A percentile compares a stretch with the other conserved stretches of the same genome.
Conservation (phyloP, 352 stramenopile species). For the Phytophthora fragariae region DNA sequence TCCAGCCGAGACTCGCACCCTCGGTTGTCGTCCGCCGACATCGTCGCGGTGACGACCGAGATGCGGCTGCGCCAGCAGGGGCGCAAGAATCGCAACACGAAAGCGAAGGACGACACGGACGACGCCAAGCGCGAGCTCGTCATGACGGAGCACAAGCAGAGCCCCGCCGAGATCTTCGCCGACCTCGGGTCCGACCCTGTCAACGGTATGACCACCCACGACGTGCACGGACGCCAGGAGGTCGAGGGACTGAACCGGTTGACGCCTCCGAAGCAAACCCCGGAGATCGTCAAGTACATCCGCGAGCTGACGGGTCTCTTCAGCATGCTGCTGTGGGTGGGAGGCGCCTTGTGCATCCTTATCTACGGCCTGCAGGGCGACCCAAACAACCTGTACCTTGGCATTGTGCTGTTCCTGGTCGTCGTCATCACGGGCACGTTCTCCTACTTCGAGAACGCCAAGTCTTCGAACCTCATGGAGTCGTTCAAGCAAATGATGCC, state of each 20-base stretch:
- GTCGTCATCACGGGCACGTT: conserved; percentile 81
- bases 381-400: conserved; percentile 79
- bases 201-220: conserved; percentile 70
- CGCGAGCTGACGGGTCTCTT: conserved; percentile 78
- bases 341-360: conserved; percentile 66
- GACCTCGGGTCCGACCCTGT: conserved; percentile 63
- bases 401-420: conserved; percentile 78
- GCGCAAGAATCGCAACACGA: conserved; percentile 38
- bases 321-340: conserved; percentile 75
- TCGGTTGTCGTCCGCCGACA: conserved; percentile 82
- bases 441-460: conserved; percentile 79
- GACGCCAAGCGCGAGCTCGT: conserved; percentile 83
- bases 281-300: conserved; percentile 81
- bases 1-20: conserved; percentile 45
- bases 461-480: conserved; percentile 86
- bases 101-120: conserved; percentile 52
- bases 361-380: conserved; percentile 75
- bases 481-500: conserved; percentile 91
- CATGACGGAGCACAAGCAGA: conserved; percentile 87
- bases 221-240: conserved; percentile 66
- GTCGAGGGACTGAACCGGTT: conserved; percentile 70
- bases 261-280: conserved; percentile 75
- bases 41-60: conserved; percentile 85
- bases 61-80: conserved; percentile 72
- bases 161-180: conserved; percentile 66